Base-by-base conservation (phyloP, 2,329 filamentous ascomycete genomes). In the Beauveria rudraprayagi region DNA sequence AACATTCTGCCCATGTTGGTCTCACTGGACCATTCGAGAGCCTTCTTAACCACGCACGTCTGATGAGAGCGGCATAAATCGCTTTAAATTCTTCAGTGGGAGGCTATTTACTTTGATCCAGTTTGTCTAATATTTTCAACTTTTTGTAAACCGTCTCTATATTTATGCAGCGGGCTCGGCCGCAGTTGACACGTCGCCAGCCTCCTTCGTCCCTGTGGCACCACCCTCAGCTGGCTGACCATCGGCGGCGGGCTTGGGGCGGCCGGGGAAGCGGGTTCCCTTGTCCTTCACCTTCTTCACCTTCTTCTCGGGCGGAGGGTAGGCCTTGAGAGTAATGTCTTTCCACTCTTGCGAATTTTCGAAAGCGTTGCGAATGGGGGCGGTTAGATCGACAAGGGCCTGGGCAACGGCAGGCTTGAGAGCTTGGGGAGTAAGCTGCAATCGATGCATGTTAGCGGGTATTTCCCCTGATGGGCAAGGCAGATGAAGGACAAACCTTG, bases 391-490 rank as follows among this genome's bases (percentile, higher is more conserved):
- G 66, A 85, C 85, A 22, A 99, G 81, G 10, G 85, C 90, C 57
- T 85, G 81, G 5, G 89, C 83, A 6, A 95, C 86, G 11, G 90
- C 91, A n/a, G 87, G 83, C 78, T 99, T 97, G 57, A 97, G 80
- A 14, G 89, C 77, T 78, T 97, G 92, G 0, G 94, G 94, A 1
- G 89, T 91, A 64, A 96, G 82, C 70, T 73, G 40, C 22, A 65
- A 50, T 16, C 56, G 56, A 22, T 9, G 2, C 9, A 28, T 14
- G 41, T 60, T 40, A 59, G 56, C 22, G 1, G 40, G 10, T 1
- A 30, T 3, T 22, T 3, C 26, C 3, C 3, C 5, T 28, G 22
- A 2, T 5, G 1, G 2, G 0, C 7, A 11, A 17, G 9, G 34
- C 1, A 5, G 9, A 44, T 8, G 11, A 17, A 9, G 7, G 40